These are phyloP conservation scores for Xylariomycetidae sp. DNA, from an alignment of 2,329 filamentous ascomycete genomes.

Conservation along the genomic window DNA sequence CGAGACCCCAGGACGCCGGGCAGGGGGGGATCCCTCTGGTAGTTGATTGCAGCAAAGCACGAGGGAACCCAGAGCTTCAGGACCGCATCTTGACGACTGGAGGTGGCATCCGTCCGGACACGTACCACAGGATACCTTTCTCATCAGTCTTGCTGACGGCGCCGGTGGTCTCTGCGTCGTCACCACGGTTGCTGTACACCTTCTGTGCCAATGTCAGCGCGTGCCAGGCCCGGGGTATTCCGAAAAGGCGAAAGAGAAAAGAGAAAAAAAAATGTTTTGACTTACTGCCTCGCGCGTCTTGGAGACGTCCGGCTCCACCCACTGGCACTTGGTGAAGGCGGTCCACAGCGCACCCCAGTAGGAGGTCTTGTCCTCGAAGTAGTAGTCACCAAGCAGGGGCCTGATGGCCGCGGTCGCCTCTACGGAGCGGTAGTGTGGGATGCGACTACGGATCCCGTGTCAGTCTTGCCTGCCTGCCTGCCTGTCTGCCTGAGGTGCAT, in stretches of 20 bases:
- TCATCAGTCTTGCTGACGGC: constrained; percentile 6
- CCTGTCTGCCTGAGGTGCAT: constrained; percentile 3
- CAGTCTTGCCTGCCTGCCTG: no score
- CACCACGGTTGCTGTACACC: background rate
- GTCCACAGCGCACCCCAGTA: constrained; percentile 42
- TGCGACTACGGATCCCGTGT: constrained; percentile 30
- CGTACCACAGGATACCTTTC: constrained; percentile 11
- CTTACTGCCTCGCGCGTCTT: constrained; percentile 14
- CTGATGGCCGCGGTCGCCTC: constrained; percentile 54
- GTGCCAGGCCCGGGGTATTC: background rate
- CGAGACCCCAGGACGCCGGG: no score
- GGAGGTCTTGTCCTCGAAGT: constrained; percentile 40
- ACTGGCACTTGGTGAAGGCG: constrained; percentile 43
- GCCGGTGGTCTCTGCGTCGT: background rate
- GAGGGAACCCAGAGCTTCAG: no score
- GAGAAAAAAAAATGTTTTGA: background rate
- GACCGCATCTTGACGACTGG: constrained; percentile 6
- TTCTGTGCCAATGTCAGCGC: background rate
- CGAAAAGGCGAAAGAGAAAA: background rate
- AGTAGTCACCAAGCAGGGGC: constrained; percentile 51
- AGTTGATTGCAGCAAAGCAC: no score
- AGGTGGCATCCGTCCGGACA: constrained; percentile 7
- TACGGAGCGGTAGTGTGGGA: constrained; percentile 57
- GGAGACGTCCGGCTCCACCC: constrained; percentile 36
- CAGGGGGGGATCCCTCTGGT: no score